Base-by-base conservation (phyloP, 129 eudicot species). In the Arctium minus region DNA sequence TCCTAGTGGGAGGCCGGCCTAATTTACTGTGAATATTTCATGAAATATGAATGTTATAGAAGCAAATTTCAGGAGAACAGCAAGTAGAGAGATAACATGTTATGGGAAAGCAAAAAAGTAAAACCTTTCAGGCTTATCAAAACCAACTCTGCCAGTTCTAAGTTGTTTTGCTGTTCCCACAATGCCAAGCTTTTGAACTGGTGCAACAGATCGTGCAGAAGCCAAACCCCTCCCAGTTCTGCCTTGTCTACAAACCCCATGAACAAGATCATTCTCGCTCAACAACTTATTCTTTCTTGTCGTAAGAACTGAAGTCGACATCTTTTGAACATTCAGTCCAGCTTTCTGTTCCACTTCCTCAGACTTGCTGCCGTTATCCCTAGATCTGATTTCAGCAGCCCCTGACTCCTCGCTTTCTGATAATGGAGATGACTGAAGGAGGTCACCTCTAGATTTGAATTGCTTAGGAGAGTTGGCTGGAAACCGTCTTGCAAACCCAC, bases 391-490 rank as follows among this genome's bases (percentile, higher is more conserved):
- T 91, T 93, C 97, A 85, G 90, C 90, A 79, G 89, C 91, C 46
- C 92, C 96, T 6, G 96, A 93, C 38, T 91, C 98, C 89, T 93
- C 98, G 76, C 94, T 93, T 87, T 93, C 98, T 62, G 98, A 93
- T 80, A 91, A 81, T 31, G 88, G 83, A 81, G 92, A 83, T 29
- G 92, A 80, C 13, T 86, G 85, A 71, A 85, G 35, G 76, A 65
- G 83, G 56, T 87, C 92, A 75, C 87, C 84, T 79, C 88, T 91
- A 65, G 88, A 67, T 81, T 90, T 89, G 60, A 85, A 85, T 75
- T 86, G 94, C 86, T 82, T 89, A 30, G 92, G 94, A 79, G 95
- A 91, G 85, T 72, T 78, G 73, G 76, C 81, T 8, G 90, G 78
- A 80, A 85, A 72, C 74, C 91, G 88, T 82, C 85, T 91, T 17